Evolutionary conservation across 1,139 yeast species (phyloP).

Genomic region (Scheffersomyces lignicola): DNA sequence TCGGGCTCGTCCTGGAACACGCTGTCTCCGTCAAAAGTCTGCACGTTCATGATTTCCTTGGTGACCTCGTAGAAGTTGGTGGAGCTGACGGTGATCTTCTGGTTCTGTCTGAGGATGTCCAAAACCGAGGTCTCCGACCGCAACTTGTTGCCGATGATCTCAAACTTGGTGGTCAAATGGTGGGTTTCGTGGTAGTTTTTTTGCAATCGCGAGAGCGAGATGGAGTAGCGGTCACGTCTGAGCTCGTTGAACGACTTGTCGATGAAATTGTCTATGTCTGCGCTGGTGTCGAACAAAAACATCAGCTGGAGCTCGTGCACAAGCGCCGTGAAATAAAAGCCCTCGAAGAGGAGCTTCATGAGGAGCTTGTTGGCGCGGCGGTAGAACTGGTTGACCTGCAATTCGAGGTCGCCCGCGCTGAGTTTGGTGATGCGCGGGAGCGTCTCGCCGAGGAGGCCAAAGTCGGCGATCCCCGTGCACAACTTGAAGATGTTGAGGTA

Average conservation of each 20-base stretch:
- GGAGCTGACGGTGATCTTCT: constrained; percentile 32
- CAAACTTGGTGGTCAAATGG: constrained; percentile 6
- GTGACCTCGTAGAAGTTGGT: constrained; percentile 56
- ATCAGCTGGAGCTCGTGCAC: constrained; percentile 51
- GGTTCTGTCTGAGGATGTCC: constrained; percentile 20
- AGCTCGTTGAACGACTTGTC: constrained; percentile 35
- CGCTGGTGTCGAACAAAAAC: constrained; percentile 51
- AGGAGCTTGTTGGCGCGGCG: constrained; percentile 66
- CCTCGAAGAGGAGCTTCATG: constrained; percentile 57
- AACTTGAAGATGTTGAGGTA: constrained; percentile 71
- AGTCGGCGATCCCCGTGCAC: constrained; percentile 47
- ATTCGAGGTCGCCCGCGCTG: constrained; percentile 58
- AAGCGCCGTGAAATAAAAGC: constrained; percentile 54
- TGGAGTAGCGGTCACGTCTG: constrained; percentile 30
- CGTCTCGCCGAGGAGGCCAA: constrained; percentile 28
- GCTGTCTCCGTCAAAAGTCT: constrained; percentile 62
- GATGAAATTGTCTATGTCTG: constrained; percentile 49
- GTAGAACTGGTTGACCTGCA: constrained; percentile 64
- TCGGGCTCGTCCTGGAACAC: constrained; percentile 42
- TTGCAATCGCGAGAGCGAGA: constrained; percentile 31
- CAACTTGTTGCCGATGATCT: constrained; percentile 2
- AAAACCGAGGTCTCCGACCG: constrained; percentile 13
- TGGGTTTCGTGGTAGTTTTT: constrained; percentile 22
- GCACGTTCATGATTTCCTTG: constrained; percentile 62
- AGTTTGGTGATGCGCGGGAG: constrained; percentile 37